Evolutionary conservation across 306 rosid species (phyloP).

Genomic region (Clitoria ternatea): DNA sequence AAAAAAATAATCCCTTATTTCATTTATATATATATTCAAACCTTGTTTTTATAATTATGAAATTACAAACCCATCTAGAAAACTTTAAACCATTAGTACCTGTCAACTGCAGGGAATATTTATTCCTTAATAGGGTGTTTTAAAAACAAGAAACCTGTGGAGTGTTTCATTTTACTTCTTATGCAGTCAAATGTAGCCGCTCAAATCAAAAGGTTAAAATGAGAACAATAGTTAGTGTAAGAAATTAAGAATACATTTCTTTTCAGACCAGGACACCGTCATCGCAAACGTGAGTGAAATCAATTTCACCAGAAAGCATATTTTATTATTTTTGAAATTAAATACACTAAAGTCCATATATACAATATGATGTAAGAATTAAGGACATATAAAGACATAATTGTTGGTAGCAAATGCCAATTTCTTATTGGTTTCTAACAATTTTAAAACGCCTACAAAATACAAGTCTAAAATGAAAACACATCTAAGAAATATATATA

Average conservation of each 20-base stretch:
- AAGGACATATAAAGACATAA: neutral
- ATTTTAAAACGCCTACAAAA: neutral
- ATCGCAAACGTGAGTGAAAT: neutral
- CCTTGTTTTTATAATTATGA: neutral
- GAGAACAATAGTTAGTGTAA: neutral
- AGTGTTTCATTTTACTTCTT: neutral
- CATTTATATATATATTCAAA: neutral
- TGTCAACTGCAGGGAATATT: neutral
- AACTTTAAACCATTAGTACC: neutral
- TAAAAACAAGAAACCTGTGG: neutral
- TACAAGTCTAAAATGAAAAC: neutral
- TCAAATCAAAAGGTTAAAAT: neutral
- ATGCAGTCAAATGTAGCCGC: neutral
- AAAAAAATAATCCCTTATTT: no score
- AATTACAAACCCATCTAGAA: neutral
- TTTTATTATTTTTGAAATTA: neutral
- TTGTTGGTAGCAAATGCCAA: neutral
- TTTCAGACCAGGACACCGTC: constrained; percentile 4
- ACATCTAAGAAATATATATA: no score
- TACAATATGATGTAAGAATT: neutral
- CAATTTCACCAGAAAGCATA: neutral
- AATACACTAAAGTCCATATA: no score
- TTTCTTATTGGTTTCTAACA: neutral
- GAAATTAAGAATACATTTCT: neutral
- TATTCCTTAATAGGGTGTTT: neutral